Percentiles rank a stretch among this genome's conserved stretches.
phyloP scores from a whole-genome alignment of 306 rosid genomes.

The Begonia loranthoides region DNA sequence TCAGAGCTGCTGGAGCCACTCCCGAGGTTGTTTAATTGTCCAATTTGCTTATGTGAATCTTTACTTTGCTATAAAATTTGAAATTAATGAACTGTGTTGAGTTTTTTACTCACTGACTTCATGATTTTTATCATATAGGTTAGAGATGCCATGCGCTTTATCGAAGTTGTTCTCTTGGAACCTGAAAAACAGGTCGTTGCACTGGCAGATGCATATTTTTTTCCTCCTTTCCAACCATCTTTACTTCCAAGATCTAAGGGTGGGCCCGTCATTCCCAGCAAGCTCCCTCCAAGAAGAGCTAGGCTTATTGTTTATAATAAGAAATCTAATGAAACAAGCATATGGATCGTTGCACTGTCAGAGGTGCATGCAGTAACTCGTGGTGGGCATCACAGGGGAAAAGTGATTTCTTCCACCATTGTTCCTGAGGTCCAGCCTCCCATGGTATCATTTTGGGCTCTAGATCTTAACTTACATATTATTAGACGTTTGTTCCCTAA shows the following conservation, averaged over 20 bases:
- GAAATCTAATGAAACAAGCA: constrained; percentile 59
- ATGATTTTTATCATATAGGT: constrained; percentile 29
- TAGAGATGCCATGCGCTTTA: constrained; percentile 83
- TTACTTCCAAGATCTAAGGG: constrained; percentile 75
- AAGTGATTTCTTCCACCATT: constrained; percentile 62
- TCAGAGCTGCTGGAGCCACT: constrained; percentile 88
- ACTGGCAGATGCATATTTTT: constrained; percentile 86
- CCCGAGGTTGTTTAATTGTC: constrained; percentile 47
- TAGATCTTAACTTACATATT: not conserved
- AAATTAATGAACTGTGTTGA: constrained; percentile 6
- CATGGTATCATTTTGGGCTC: constrained; percentile 33
- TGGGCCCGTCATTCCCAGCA: constrained; percentile 62
- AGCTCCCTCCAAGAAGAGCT: constrained; percentile 87
- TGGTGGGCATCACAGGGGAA: constrained; percentile 89
- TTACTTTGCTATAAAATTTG: not conserved
- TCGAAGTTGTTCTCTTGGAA: constrained; percentile 68
- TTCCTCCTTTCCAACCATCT: constrained; percentile 90
- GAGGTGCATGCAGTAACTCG: constrained; percentile 93
- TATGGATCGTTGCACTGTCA: constrained; percentile 68
- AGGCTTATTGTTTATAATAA: constrained; percentile 73
- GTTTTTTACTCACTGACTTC: not conserved
- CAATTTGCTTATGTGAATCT: constrained; percentile 2
- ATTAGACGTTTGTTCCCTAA: too few species aligned
- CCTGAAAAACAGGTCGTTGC: constrained; percentile 85
- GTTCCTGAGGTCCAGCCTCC: constrained; percentile 88